phyloP scores from a whole-genome alignment of 371 early-diverging fungal genomes.

The Nematocida sp. region DNA sequence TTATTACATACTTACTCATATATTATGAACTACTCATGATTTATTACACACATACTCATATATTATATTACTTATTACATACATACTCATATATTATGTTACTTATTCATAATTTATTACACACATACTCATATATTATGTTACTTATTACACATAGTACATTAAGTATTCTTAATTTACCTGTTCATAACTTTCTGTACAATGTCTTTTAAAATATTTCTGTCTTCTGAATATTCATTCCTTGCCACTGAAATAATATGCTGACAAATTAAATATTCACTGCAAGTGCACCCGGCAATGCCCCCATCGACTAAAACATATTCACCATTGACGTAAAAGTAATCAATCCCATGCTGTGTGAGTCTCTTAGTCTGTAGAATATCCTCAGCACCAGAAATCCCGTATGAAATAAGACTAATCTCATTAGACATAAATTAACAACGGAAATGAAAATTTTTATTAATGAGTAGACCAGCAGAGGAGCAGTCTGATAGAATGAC shows the following conservation, averaged over 20 bases:
- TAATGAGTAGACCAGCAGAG: conserved; percentile 7
- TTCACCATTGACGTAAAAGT: neutral
- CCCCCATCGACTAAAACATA: neutral
- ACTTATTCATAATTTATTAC: too few relatives aligned
- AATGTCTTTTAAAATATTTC: neutral
- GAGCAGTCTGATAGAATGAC: conserved; percentile 37
- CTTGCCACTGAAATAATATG: conserved; percentile 9
- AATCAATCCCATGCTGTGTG: neutral
- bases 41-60: too few relatives aligned
- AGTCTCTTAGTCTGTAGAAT: neutral
- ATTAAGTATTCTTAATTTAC: neutral
- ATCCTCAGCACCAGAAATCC: neutral
- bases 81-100: too few relatives aligned
- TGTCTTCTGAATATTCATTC: conserved; percentile 2
- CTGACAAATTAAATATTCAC: neutral
- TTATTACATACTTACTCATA: too few relatives aligned
- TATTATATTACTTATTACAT: too few relatives aligned
- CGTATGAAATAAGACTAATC: neutral
- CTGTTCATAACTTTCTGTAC: neutral
- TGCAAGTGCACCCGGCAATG: conserved; percentile 18
- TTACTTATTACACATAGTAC: neutral
- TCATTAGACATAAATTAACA: neutral
- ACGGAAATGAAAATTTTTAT: conserved; percentile 23
- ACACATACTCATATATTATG: too few relatives aligned
- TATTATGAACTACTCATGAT: too few relatives aligned